Evolutionary conservation across 148 eudicot species (phyloP).

Genomic region (Chenopodium berlandieri): DNA sequence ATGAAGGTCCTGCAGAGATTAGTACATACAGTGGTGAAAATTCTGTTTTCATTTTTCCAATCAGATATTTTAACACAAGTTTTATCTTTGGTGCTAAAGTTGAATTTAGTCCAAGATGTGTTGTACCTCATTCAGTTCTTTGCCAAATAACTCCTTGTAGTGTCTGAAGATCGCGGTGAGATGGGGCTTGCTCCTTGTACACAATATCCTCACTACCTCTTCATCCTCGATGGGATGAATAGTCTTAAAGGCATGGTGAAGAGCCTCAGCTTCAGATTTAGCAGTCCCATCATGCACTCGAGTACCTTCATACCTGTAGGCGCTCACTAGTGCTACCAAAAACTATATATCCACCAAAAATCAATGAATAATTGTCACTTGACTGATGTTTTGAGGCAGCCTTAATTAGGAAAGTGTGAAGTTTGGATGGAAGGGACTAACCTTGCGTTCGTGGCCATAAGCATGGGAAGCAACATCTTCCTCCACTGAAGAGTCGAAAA

Average conservation of each 20-base stretch:
- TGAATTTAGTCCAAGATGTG: neutral
- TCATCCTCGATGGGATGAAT: conserved; percentile 43
- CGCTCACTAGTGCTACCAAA: conserved; percentile 69
- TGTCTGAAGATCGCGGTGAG: conserved; percentile 50
- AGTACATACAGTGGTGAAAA: neutral
- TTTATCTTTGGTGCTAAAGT: neutral
- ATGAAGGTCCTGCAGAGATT: conserved; percentile 48
- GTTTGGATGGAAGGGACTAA: conserved; percentile 6
- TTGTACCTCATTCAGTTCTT: conserved; percentile 51
- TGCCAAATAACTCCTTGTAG: conserved; percentile 67
- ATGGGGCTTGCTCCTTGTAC: conserved; percentile 81
- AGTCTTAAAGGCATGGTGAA: conserved; percentile 45
- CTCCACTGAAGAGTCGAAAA: conserved; percentile 66
- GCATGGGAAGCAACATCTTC: conserved; percentile 72
- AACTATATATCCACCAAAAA: conserved; percentile 42
- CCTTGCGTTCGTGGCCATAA: conserved; percentile 58
- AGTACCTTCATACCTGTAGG: conserved; percentile 83
- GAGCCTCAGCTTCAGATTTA: conserved; percentile 64
- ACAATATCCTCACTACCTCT: conserved; percentile 58
- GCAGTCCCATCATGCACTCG: conserved; percentile 54
- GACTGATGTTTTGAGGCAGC: neutral
- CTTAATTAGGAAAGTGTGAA: neutral
- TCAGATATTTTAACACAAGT: neutral
- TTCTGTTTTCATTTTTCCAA: neutral
- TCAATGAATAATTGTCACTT: neutral